Evolutionary conservation across 2,329 filamentous ascomycete species (phyloP).

Genomic region (Colletotrichum caudatum): DNA sequence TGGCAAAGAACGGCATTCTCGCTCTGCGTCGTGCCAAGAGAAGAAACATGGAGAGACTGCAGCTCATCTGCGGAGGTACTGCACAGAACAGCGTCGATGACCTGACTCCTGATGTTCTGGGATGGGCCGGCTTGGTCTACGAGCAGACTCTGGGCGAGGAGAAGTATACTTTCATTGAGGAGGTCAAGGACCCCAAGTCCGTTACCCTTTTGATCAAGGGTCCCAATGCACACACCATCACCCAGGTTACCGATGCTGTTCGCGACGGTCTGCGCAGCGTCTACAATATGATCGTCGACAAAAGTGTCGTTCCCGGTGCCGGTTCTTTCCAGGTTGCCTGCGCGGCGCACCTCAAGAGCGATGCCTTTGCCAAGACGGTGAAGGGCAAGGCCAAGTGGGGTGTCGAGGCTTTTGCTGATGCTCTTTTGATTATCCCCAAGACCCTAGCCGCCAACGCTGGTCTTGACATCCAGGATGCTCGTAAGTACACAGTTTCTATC

Average conservation of each 20-base stretch:
- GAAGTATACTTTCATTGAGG: slow-evolving; percentile 98
- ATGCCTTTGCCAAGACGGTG: slow-evolving; percentile 87
- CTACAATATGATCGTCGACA: slow-evolving; percentile 99
- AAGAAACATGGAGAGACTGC: slow-evolving; percentile 98
- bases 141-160: slow-evolving; percentile 98
- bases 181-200: slow-evolving; percentile 98
- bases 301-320: slow-evolving; percentile 92
- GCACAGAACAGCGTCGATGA: slow-evolving; percentile 98
- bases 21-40: slow-evolving; percentile 95
- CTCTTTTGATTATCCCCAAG: slow-evolving; percentile 95
- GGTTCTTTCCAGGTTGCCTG: slow-evolving; percentile 97
- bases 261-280: slow-evolving; percentile 94
- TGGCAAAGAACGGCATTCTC: slow-evolving; percentile 98
- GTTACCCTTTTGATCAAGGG: slow-evolving; percentile 98
- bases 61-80: slow-evolving; percentile 90
- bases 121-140: slow-evolving; percentile 96
- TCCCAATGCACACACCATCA: slow-evolving; percentile 95
- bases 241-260: slow-evolving; percentile 96
- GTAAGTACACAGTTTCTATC: slow-evolving; percentile 66
- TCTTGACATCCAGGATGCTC: slow-evolving; percentile 94
- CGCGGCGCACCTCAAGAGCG: slow-evolving; percentile 86
- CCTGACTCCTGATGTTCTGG: slow-evolving; percentile 85
- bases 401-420: slow-evolving; percentile 94
- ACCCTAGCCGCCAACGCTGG: slow-evolving; percentile 95
- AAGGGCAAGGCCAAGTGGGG: slow-evolving; percentile 99